phyloP scores from a whole-genome alignment of 2,329 filamentous ascomycete genomes.

The Botrytis tulipae region DNA sequence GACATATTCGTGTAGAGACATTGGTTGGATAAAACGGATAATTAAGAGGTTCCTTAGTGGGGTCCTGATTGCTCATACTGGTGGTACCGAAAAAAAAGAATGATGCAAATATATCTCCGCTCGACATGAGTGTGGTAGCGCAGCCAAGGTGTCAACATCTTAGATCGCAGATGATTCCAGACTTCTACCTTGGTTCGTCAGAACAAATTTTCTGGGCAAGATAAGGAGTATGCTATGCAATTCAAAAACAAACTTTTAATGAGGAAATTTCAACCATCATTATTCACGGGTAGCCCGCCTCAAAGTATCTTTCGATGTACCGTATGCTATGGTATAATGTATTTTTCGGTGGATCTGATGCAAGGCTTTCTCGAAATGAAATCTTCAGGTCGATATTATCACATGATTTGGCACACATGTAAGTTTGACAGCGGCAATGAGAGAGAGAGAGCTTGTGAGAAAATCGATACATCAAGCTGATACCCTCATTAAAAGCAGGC shows the following conservation, averaged over 20 bases:
- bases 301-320: neutral
- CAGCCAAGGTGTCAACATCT: neutral
- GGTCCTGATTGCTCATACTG: neutral
- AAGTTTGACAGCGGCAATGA: neutral
- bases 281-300: neutral
- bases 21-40: neutral
- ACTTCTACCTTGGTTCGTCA: neutral
- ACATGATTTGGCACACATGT: neutral
- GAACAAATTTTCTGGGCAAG: neutral
- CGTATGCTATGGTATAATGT: neutral
- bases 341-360: neutral
- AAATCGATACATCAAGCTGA: neutral
- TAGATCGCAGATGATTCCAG: constrained; percentile 1
- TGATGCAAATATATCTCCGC: constrained; percentile 8
- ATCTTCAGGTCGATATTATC: neutral
- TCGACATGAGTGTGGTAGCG: neutral
- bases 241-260: too few relatives aligned
- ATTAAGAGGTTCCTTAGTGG: neutral
- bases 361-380: neutral
- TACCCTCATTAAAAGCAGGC: neutral
- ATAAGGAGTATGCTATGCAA: neutral
- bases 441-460: neutral
- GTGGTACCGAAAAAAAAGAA: neutral
- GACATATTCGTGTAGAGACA: neutral
- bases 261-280: neutral